These are phyloP conservation scores for Paracamarosporium sp. DNA, from an alignment of 2,329 filamentous ascomycete species.

Conservation along the genomic window DNA sequence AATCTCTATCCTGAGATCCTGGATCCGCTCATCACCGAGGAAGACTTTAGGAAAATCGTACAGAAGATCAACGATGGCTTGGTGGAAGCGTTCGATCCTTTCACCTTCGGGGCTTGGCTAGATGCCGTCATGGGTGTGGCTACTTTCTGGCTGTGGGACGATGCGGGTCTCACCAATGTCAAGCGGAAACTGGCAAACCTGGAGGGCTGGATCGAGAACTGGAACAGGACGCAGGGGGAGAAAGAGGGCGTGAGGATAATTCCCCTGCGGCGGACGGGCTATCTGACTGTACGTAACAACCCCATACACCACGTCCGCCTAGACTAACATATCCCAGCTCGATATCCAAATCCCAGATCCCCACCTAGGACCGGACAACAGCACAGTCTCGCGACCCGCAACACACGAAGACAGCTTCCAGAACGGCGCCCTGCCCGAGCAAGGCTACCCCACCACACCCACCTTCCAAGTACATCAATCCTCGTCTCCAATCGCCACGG, in stretches of 20 bases:
- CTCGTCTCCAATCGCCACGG: slow-evolving; percentile 30
- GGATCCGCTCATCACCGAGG: slow-evolving; percentile 83
- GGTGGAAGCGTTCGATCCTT: slow-evolving; percentile 80
- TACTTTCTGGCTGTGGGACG: slow-evolving; percentile 96
- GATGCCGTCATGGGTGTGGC: slow-evolving; percentile 80
- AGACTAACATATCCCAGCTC: slow-evolving; percentile 58
- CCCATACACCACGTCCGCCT: background rate
- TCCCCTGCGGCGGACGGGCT: slow-evolving; percentile 80
- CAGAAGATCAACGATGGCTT: slow-evolving; percentile 82
- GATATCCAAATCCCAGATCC: slow-evolving; percentile 84
- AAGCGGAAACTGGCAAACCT: slow-evolving; percentile 74
- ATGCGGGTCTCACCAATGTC: slow-evolving; percentile 76
- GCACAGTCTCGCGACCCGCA: slow-evolving; percentile 28
- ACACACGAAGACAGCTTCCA: slow-evolving; percentile 34
- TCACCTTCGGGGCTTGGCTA: slow-evolving; percentile 75
- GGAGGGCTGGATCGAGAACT: slow-evolving; percentile 83
- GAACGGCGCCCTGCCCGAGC: slow-evolving; percentile 15
- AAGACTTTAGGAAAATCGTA: slow-evolving; percentile 83
- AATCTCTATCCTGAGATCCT: slow-evolving; percentile 97
- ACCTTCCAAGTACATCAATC: slow-evolving; percentile 35
- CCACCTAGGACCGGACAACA: slow-evolving; percentile 60
- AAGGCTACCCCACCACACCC: slow-evolving; percentile 33
- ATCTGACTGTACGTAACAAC: slow-evolving; percentile 73
- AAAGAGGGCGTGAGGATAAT: slow-evolving; percentile 75
- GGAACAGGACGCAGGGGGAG: slow-evolving; percentile 74